A percentile compares a stretch with the other conserved stretches of the same genome.
Conservation (phyloP, 148 eudicot genomes). For the Suaeda aralocaspica region DNA sequence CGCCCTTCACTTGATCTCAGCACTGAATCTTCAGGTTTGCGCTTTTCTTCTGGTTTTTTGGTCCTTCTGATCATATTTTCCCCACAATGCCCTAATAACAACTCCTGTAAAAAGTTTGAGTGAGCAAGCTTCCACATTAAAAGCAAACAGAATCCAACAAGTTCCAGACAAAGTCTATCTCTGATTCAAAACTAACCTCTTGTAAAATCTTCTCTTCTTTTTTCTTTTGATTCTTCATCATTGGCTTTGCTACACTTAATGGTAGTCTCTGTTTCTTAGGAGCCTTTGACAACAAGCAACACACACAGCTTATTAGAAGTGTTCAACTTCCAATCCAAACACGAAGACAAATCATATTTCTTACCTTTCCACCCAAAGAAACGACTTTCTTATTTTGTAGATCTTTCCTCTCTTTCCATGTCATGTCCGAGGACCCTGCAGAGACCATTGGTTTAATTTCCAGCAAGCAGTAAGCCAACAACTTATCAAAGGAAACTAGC, state of each 20-base stretch:
- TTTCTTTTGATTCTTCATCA: slow-evolving; percentile 84
- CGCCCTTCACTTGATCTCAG: slow-evolving; percentile 65
- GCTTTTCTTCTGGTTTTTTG: slow-evolving; percentile 37
- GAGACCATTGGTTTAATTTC: slow-evolving; percentile 4
- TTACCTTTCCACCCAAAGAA: slow-evolving; percentile 91
- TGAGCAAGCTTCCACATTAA: slow-evolving; percentile 4
- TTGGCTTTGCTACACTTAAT: slow-evolving; percentile 60
- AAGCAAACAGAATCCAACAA: background rate
- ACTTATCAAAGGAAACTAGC: background rate
- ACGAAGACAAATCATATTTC: background rate
- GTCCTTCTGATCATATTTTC: slow-evolving; percentile 24
- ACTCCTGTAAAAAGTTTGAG: slow-evolving; percentile 31
- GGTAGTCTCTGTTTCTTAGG: slow-evolving; percentile 76
- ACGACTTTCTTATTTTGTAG: slow-evolving; percentile 82
- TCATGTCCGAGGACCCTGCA: slow-evolving; percentile 71
- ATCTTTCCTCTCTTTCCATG: slow-evolving; percentile 87
- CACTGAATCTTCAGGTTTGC: slow-evolving; percentile 47
- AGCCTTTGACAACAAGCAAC: slow-evolving; percentile 38
- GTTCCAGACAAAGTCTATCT: background rate
- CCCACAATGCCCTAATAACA: slow-evolving; percentile 52
- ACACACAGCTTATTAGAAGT: slow-evolving; percentile 7
- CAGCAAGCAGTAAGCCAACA: too few species aligned
- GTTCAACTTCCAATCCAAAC: background rate
- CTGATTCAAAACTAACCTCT: slow-evolving; percentile 40
- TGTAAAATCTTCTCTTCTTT: slow-evolving; percentile 56